These are phyloP conservation scores for Psilocybe cyanescens DNA, from an alignment of 768 basidiomycete genomes.

Conservation along the genomic window DNA sequence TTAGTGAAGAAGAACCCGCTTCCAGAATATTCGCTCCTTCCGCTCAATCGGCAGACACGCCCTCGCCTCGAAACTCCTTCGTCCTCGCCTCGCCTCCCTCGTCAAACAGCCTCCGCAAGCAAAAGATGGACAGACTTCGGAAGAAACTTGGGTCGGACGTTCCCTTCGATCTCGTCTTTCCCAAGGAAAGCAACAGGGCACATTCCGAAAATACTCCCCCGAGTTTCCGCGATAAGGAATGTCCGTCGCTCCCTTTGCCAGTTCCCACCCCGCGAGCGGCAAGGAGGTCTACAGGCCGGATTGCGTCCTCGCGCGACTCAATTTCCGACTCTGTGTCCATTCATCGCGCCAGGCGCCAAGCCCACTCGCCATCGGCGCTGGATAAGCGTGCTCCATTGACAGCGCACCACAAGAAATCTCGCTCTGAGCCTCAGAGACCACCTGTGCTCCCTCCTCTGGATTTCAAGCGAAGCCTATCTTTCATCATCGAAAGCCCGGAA, in stretches of 20 bases:
- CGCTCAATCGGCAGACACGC: slow-evolving; percentile 2
- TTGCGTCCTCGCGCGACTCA: slow-evolving; percentile 26
- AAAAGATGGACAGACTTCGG: slow-evolving; percentile 67
- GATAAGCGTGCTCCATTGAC: neutral
- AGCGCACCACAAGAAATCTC: slow-evolving; percentile 3
- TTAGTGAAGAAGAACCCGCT: neutral
- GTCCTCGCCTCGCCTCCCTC: slow-evolving; percentile 42
- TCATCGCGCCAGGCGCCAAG: slow-evolving; percentile 21
- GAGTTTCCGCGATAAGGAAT: slow-evolving; percentile 4
- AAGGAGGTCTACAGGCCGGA: slow-evolving; percentile 17
- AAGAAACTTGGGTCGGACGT: slow-evolving; percentile 67
- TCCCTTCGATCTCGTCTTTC: slow-evolving; percentile 65
- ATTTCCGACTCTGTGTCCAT: slow-evolving; percentile 19
- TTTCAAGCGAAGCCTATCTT: slow-evolving; percentile 23
- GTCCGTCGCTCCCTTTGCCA: slow-evolving; percentile 13
- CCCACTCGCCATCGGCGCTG: slow-evolving; percentile 1
- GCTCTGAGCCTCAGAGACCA: slow-evolving; percentile 4
- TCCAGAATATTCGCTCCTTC: neutral
- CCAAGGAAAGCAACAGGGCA: slow-evolving; percentile 23
- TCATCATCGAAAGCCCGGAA: slow-evolving; percentile 39
- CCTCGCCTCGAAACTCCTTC: slow-evolving; percentile 28
- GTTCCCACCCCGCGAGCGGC: slow-evolving; percentile 10
- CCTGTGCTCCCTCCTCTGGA: slow-evolving; percentile 12
- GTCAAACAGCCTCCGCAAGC: slow-evolving; percentile 42
- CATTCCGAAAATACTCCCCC: slow-evolving; percentile 10